A percentile compares a stretch with the other conserved stretches of the same genome.
Conservation (phyloP, 2,329 filamentous ascomycete genomes). For the Xylariomycetidae sp. region DNA sequence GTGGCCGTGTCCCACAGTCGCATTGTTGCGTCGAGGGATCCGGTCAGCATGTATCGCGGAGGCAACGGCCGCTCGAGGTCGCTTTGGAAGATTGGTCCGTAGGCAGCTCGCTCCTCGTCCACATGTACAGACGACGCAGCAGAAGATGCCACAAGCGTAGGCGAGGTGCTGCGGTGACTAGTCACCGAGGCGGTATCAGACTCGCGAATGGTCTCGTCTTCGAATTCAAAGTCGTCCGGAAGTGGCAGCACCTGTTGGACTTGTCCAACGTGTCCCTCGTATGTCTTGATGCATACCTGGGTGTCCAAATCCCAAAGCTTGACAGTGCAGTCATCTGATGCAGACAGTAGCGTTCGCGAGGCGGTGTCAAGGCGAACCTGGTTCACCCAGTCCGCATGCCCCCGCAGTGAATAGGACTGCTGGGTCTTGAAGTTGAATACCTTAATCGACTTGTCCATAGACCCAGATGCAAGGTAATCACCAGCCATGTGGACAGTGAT, state of each 20-base stretch:
- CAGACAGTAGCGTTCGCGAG: slow-evolving; percentile 83
- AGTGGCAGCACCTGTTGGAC: slow-evolving; percentile 87
- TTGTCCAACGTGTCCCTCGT: slow-evolving; percentile 87
- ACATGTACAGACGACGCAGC: no score
- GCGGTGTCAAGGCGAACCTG: slow-evolving; percentile 79
- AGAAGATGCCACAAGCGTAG: slow-evolving; percentile 22
- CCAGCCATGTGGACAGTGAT: slow-evolving; percentile 83
- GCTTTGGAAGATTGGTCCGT: slow-evolving; percentile 56
- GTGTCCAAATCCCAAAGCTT: slow-evolving; percentile 92
- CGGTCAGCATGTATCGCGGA: slow-evolving; percentile 87
- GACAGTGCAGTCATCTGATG: slow-evolving; percentile 87
- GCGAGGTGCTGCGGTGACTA: slow-evolving; percentile 41
- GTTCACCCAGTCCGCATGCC: slow-evolving; percentile 94
- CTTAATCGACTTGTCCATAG: slow-evolving; percentile 82
- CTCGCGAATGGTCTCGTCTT: slow-evolving; percentile 54
- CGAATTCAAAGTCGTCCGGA: slow-evolving; percentile 82
- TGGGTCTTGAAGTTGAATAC: slow-evolving; percentile 89
- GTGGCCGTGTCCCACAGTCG: slow-evolving; percentile 85
- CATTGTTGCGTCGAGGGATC: slow-evolving; percentile 84
- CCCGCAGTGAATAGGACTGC: slow-evolving; percentile 70
- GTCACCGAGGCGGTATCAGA: slow-evolving; percentile 49
- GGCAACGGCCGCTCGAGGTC: slow-evolving; percentile 63
- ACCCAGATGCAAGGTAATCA: slow-evolving; percentile 80
- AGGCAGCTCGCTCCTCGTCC: slow-evolving; percentile 44
- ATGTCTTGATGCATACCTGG: slow-evolving; percentile 67